Base-by-base conservation (phyloP, 202 grass and related monocot species). In the Saccharum hybrid region DNA sequence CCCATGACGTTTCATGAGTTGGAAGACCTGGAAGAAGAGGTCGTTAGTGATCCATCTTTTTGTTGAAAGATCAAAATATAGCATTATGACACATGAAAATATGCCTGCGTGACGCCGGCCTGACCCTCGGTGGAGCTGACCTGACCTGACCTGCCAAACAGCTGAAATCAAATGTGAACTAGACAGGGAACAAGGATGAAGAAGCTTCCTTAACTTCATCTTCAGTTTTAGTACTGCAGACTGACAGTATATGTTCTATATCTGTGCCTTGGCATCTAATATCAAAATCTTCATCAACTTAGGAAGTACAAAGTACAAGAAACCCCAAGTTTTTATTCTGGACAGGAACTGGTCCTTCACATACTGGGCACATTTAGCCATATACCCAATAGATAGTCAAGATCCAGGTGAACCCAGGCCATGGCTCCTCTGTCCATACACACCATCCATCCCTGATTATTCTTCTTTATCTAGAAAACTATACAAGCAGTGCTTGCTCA, bases 11-110 rank as follows among this genome's bases (percentile, higher is more conserved):
- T 4, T 39, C 59, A 46, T 37, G 63, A 36, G 43, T 52, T 78
- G 72, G 73, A 86, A 82, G 78, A 89, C 88, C 73, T 89, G 49
- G 72, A 82, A 82, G 4, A 85, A 66, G 62, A 80, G 51, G 76
- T 80, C 76, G 26, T 76, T 76, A 28, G 52, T 63, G 51, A 12
- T 31, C 3, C 1, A 57, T 77, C 36, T 54, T 51, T 46, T 28
- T 54, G 38, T 38, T 19, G 31, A 69, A 83, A 70, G 59, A 70
- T 63, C 4, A 67, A 39, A 19, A 39, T 6, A 16, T 31, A 34
- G 42, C 34, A 56, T 18, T 13, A 19, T 40, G 22, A 41, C 34
- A 51, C 48, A 74, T 57, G 59, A 68, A 61, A 87, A 40, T 40
- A 48, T n/a, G 15, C 54, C 6, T 46, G 4, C 12, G 49, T 16